A percentile compares a stretch with the other conserved stretches of the same genome.
These are phyloP conservation scores for Globisporangium canariense DNA, from an alignment of 352 stramenopile genomes.

Conservation along the genomic window DNA sequence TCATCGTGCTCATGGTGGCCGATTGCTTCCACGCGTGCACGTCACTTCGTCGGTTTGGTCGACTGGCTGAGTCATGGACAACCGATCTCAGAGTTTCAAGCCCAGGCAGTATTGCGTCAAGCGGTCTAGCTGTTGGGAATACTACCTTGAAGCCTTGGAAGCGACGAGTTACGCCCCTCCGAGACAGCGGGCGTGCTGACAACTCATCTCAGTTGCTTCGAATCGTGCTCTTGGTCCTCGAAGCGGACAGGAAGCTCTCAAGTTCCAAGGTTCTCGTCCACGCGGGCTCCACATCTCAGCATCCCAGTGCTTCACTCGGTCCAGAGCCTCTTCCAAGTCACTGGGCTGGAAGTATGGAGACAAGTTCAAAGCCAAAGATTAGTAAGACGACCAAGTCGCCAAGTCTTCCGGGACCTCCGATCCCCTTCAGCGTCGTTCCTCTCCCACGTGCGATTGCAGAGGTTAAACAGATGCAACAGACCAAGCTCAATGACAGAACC, in stretches of 20 bases:
- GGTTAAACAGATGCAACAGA: not conserved
- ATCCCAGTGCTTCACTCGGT: not conserved
- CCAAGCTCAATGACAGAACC: not conserved
- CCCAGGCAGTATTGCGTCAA: no score
- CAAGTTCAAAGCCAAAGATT: not conserved
- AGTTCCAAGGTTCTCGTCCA: not conserved
- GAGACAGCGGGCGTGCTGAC: not conserved
- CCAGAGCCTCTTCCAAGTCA: no score
- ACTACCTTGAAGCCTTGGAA: not conserved
- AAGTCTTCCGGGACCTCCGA: not conserved
- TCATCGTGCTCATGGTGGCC: conserved; percentile 25
- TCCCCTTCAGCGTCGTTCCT: not conserved
- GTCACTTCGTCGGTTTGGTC: conserved; percentile 22
- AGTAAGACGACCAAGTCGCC: not conserved
- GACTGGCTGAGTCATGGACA: not conserved
- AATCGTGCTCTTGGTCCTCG: not conserved
- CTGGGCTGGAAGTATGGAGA: not conserved
- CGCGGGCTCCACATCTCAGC: not conserved
- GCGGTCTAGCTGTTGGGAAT: not conserved
- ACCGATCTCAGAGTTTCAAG: not conserved
- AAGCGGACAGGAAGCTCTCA: not conserved
- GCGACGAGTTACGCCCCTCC: not conserved
- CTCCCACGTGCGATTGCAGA: not conserved
- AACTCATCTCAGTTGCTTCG: not conserved
- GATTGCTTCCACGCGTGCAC: conserved; percentile 33